A percentile compares a stretch with the other conserved stretches of the same genome.
Conservation (phyloP, 2,329 filamentous ascomycete genomes). For the Penicillium olsonii region DNA sequence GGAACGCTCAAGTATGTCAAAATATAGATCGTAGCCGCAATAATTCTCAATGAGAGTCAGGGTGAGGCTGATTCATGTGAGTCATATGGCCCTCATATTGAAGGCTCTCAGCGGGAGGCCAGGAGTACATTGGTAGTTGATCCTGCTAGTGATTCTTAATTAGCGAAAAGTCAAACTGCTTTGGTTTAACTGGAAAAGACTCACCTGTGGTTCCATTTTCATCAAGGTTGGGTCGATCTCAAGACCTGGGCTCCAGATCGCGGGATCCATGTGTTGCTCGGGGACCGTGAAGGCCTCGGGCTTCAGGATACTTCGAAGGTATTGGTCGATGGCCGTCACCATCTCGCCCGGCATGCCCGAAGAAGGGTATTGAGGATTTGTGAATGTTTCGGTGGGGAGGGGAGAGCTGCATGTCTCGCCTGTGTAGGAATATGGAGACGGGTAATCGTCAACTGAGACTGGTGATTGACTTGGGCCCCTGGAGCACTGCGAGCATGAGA, state of each 20-base stretch:
- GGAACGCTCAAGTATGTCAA: neutral
- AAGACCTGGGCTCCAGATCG: constrained; percentile 3
- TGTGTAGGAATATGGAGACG: constrained; percentile 7
- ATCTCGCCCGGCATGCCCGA: constrained; percentile 3
- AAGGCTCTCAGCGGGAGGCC: neutral
- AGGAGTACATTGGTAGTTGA: constrained; percentile 2
- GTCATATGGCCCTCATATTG: neutral
- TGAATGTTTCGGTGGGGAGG: constrained; percentile 2
- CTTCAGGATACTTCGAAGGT: constrained; percentile 9
- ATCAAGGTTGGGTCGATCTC: constrained; percentile 7
- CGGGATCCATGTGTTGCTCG: neutral
- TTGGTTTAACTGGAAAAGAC: neutral
- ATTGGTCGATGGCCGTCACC: constrained; percentile 11
- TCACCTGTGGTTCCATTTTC: constrained; percentile 1
- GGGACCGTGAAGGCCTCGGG: neutral
- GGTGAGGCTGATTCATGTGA: neutral
- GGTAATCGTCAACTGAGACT: neutral
- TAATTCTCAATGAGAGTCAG: neutral
- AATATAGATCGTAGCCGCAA: neutral
- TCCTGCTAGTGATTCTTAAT: neutral
- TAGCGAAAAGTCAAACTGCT: neutral
- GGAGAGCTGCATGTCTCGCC: constrained; percentile 8
- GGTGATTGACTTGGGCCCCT: constrained; percentile 2
- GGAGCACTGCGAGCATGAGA: neutral
- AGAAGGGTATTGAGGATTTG: neutral